Conservation (phyloP, 768 basidiomycete genomes). For the Collybia sp. region DNA sequence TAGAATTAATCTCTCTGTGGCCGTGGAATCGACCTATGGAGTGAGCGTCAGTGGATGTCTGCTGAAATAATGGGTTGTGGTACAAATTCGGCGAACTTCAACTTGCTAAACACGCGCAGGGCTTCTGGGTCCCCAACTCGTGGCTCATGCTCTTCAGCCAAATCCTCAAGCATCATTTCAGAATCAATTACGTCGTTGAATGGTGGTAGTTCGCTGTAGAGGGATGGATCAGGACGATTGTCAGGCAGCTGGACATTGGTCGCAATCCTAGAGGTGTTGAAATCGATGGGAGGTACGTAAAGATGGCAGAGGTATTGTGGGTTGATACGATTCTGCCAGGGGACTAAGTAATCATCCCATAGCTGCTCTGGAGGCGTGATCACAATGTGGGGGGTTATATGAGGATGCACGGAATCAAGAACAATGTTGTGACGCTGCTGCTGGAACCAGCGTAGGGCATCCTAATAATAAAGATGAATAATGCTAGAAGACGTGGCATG, state of each 20-base stretch:
- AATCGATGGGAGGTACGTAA: conserved; percentile 24
- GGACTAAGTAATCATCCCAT: conserved; percentile 26
- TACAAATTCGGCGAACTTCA: conserved; percentile 25
- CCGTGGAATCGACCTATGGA: conserved; percentile 15
- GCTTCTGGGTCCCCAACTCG: neutral
- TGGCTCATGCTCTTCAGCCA: neutral
- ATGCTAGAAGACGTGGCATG: no score
- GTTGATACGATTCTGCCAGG: conserved; percentile 30
- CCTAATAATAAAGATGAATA: conserved; percentile 12
- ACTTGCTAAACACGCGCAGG: conserved; percentile 23
- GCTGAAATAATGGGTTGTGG: conserved; percentile 3
- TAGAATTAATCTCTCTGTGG: conserved; percentile 24
- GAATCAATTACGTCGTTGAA: no score
- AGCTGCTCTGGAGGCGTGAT: conserved; percentile 41
- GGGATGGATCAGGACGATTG: no score
- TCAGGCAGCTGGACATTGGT: neutral
- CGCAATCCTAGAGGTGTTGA: conserved; percentile 3
- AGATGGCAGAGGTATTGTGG: conserved; percentile 30
- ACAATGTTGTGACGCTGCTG: conserved; percentile 30
- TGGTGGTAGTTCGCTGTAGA: no score
- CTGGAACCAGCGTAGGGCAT: conserved; percentile 19
- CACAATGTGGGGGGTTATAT: conserved; percentile 44
- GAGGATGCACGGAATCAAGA: conserved; percentile 36
- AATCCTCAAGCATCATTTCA: no score
- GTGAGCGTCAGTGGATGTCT: neutral